Conservation (phyloP, 2,329 filamentous ascomycete genomes). For the Arachnomyces sp. region DNA sequence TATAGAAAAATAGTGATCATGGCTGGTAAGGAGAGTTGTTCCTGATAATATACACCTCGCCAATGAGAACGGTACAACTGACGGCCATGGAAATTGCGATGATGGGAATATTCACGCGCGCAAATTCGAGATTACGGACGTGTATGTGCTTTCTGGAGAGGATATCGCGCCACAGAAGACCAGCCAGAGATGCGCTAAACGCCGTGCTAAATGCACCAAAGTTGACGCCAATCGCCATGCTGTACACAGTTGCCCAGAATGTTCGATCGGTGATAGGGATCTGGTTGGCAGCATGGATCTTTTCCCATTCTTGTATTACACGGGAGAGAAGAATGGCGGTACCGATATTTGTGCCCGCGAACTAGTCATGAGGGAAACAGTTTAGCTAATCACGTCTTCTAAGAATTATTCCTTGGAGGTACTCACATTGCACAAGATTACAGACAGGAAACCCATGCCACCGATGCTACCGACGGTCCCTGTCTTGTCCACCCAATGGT, state of each 20-base stretch:
- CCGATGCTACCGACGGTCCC: constrained; percentile 61
- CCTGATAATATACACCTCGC: constrained; percentile 56
- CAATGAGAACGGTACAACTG: constrained; percentile 54
- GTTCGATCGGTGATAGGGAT: constrained; percentile 54
- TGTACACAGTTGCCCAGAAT: constrained; percentile 68
- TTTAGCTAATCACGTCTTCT: constrained; percentile 10
- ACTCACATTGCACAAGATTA: constrained; percentile 65
- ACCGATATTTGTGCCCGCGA: constrained; percentile 69
- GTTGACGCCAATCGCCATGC: constrained; percentile 68
- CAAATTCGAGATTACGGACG: constrained; percentile 58
- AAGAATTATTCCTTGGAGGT: background rate
- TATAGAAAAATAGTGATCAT: too few relatives aligned
- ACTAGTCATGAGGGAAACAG: constrained; percentile 38
- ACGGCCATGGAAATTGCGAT: constrained; percentile 62
- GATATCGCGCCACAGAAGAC: constrained; percentile 66
- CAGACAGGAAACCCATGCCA: constrained; percentile 66
- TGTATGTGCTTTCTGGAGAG: constrained; percentile 60
- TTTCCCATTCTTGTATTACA: constrained; percentile 61
- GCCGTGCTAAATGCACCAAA: constrained; percentile 67
- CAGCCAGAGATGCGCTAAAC: constrained; percentile 64
- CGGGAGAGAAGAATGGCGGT: constrained; percentile 66
- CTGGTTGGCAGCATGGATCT: constrained; percentile 46
- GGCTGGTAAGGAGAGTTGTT: constrained; percentile 29
- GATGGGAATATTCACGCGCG: constrained; percentile 61
- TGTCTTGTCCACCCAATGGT: constrained; percentile 63